Conservation (phyloP, 2,329 filamentous ascomycete genomes). For the Xylariaceae sp. region DNA sequence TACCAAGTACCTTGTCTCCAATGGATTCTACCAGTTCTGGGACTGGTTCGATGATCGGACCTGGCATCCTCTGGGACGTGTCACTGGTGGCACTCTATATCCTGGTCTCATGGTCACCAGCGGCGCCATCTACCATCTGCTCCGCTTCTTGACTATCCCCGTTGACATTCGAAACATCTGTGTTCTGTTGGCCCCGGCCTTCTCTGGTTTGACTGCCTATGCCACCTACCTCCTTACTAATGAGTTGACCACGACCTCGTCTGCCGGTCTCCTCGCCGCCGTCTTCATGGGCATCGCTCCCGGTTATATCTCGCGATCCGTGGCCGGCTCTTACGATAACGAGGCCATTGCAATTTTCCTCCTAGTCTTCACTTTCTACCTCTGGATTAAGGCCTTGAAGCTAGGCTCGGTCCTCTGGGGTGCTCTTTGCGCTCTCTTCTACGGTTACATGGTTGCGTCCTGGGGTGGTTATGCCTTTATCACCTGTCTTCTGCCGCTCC, state of each 20-base stretch:
- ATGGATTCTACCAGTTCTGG: slow-evolving; percentile 99
- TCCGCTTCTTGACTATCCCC: slow-evolving; percentile 81
- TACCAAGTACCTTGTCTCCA: slow-evolving; percentile 91
- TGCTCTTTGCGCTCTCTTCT: slow-evolving; percentile 88
- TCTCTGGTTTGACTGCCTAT: slow-evolving; percentile 88
- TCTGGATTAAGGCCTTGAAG: slow-evolving; percentile 99
- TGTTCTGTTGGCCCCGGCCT: slow-evolving; percentile 89
- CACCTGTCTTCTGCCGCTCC: slow-evolving; percentile 90
- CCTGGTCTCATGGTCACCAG: slow-evolving; percentile 99
- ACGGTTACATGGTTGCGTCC: slow-evolving; percentile 99
- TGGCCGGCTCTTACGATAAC: slow-evolving; percentile 98
- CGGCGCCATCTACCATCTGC: slow-evolving; percentile 89
- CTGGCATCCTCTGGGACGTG: slow-evolving; percentile 97
- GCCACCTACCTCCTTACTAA: slow-evolving; percentile 93
- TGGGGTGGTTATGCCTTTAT: slow-evolving; percentile 99
- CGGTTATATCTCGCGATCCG: slow-evolving; percentile 95
- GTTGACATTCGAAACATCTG: slow-evolving; percentile 99
- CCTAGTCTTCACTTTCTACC: slow-evolving; percentile 94
- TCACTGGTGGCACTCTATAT: slow-evolving; percentile 97
- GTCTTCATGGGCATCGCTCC: slow-evolving; percentile 96
- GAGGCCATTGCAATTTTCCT: slow-evolving; percentile 99
- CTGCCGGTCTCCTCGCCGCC: slow-evolving; percentile 89
- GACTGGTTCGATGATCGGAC: slow-evolving; percentile 99
- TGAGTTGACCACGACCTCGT: slow-evolving; percentile 94
- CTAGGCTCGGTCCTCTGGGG: slow-evolving; percentile 96